Conservation (phyloP, 768 basidiomycete genomes). For the Leccinum obscurum region DNA sequence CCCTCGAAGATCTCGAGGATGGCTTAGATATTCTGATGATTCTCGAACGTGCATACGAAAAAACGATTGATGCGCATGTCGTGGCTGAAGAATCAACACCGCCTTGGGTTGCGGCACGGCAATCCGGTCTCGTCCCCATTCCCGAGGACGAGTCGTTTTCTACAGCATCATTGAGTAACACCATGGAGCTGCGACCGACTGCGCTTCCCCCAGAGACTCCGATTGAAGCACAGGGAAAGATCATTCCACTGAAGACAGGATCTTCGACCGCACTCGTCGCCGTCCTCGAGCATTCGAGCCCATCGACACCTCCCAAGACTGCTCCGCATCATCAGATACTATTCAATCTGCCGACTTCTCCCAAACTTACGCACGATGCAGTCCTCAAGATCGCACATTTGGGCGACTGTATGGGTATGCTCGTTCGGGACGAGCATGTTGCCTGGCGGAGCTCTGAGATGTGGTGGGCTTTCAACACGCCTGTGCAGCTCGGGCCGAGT, state of each 20-base stretch:
- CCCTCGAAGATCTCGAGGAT: conserved; percentile 65
- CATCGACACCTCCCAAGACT: conserved; percentile 10
- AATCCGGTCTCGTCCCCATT: conserved; percentile 21
- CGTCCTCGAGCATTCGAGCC: conserved; percentile 49
- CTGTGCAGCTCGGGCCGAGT: conserved; percentile 61
- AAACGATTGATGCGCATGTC: conserved; percentile 63
- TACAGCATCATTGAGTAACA: not conserved
- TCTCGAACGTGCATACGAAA: conserved; percentile 68
- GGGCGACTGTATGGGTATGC: conserved; percentile 86
- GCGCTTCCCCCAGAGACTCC: conserved; percentile 18
- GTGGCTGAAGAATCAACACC: conserved; percentile 26
- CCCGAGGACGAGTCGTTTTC: conserved; percentile 21
- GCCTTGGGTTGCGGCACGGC: conserved; percentile 7
- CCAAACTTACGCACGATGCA: conserved; percentile 46
- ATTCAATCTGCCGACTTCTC: conserved; percentile 22
- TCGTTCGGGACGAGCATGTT: conserved; percentile 76
- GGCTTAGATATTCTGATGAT: conserved; percentile 69
- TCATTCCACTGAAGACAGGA: conserved; percentile 51
- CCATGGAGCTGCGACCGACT: conserved; percentile 1
- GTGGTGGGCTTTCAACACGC: conserved; percentile 85
- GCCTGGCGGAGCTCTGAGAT: conserved; percentile 90
- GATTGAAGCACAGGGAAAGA: conserved; percentile 19
- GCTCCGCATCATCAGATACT: conserved; percentile 22
- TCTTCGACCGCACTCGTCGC: conserved; percentile 71
- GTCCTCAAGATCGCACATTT: conserved; percentile 82